phyloP scores from a whole-genome alignment of 1,139 yeast genomes.

The Debaryomyces singareniensis region DNA sequence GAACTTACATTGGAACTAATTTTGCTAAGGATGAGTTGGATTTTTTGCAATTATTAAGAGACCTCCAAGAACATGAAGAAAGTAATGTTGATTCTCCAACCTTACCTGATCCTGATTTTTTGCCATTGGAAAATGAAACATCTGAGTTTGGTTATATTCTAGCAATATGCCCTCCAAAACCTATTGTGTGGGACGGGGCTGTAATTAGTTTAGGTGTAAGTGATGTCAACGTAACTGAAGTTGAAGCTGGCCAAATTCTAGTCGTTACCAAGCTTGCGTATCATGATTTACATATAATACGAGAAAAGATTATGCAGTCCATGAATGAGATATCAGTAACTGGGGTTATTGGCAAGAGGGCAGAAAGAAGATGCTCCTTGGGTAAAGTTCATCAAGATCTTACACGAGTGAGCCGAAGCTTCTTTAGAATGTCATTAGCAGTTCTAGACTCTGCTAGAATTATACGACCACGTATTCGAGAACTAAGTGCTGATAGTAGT shows the following conservation, averaged over 20 bases:
- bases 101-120: conserved; percentile 14
- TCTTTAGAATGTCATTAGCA: conserved; percentile 63
- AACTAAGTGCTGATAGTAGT: conserved; percentile 41
- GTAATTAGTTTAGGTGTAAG: conserved; percentile 54
- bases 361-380: conserved; percentile 66
- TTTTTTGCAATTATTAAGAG: conserved; percentile 26
- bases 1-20: conserved; percentile 37
- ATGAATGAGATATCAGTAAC: conserved; percentile 46
- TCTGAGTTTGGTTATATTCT: conserved; percentile 54
- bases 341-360: conserved; percentile 25
- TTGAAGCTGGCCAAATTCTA: conserved; percentile 65
- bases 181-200: conserved; percentile 87
- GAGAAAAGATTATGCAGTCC: conserved; percentile 43
- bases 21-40: conserved; percentile 20
- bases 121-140: conserved; percentile 15
- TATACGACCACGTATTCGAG: conserved; percentile 40
- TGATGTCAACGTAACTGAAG: conserved; percentile 38
- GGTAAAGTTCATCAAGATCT: conserved; percentile 73
- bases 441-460: conserved; percentile 59
- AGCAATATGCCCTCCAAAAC: conserved; percentile 74
- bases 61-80: conserved; percentile 12
- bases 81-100: conserved; percentile 11
- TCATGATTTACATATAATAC: conserved; percentile 27
- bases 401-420: conserved; percentile 57
- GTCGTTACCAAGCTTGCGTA: conserved; percentile 50